These are phyloP conservation scores for Cytospora chrysosperma DNA, from an alignment of 2,329 filamentous ascomycete genomes.

Conservation along the genomic window DNA sequence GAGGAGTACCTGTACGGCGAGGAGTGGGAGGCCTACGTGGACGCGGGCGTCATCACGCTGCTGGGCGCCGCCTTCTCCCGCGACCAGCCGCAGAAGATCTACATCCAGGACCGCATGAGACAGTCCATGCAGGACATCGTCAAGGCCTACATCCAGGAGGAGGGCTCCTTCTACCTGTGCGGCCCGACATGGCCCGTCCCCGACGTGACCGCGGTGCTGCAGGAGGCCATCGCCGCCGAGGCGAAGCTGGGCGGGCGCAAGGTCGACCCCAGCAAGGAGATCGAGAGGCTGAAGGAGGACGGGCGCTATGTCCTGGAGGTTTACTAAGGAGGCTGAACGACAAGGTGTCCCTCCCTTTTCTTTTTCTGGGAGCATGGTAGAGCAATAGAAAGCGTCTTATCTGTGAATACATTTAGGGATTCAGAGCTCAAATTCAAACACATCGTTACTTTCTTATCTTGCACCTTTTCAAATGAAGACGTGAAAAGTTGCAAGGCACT, in stretches of 20 bases:
- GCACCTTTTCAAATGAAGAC: not conserved
- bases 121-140: conserved; percentile 80
- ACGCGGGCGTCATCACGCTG: conserved; percentile 90
- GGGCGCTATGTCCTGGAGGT: conserved; percentile 94
- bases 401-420: not conserved
- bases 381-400: not conserved
- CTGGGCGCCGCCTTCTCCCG: conserved; percentile 92
- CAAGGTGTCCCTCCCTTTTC: not conserved
- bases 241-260: conserved; percentile 71
- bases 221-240: conserved; percentile 84
- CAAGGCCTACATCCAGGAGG: conserved; percentile 80
- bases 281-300: conserved; percentile 95
- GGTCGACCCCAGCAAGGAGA: conserved; percentile 83
- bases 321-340: conserved; percentile 60
- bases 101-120: conserved; percentile 98
- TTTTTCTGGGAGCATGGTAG: not conserved
- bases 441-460: too few species aligned
- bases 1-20: conserved; percentile 99
- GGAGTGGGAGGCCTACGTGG: conserved; percentile 98
- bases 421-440: not conserved
- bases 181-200: conserved; percentile 98
- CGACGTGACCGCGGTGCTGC: conserved; percentile 88
- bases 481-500: too few species aligned
- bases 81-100: conserved; percentile 97
- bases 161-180: conserved; percentile 95